Conservation (phyloP, 352 stramenopile species). For the Globisporangium paroecandrum region DNA sequence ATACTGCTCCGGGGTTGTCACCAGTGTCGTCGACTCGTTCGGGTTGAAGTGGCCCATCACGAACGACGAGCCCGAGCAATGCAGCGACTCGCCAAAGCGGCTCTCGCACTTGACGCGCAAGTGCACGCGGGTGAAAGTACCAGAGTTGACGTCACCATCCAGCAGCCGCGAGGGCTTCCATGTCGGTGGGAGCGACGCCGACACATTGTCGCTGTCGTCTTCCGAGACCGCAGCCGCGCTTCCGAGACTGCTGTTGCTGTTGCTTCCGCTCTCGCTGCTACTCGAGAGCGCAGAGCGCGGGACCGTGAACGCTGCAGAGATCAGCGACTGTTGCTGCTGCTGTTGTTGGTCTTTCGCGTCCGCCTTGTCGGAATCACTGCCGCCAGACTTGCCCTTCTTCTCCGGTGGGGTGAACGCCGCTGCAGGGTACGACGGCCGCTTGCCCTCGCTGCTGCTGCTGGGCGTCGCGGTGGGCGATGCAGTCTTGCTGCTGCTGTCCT, state of each 20-base stretch:
- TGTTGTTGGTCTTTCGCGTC: slow-evolving; percentile 7
- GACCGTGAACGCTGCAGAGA: slow-evolving; percentile 4
- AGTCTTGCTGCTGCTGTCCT: slow-evolving; percentile 5
- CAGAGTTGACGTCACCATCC: slow-evolving; percentile 66
- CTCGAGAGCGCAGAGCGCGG: slow-evolving; percentile 9
- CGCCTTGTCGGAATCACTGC: background rate
- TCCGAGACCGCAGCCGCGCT: slow-evolving; percentile 16
- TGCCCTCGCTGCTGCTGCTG: slow-evolving; percentile 11
- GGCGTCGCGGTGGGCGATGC: background rate
- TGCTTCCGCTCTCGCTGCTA: slow-evolving; percentile 16
- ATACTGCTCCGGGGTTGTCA: slow-evolving; percentile 95
- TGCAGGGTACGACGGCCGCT: slow-evolving; percentile 16
- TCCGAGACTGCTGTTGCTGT: slow-evolving; percentile 20
- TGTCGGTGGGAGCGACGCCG: background rate
- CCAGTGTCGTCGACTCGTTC: slow-evolving; percentile 90
- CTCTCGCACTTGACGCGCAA: slow-evolving; percentile 61
- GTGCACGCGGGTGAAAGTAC: slow-evolving; percentile 81
- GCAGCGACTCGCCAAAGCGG: slow-evolving; percentile 74
- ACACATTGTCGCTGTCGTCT: slow-evolving; percentile 13
- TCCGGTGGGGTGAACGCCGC: slow-evolving; percentile 18
- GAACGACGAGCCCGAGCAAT: slow-evolving; percentile 79
- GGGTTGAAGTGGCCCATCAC: slow-evolving; percentile 87
- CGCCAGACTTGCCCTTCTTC: slow-evolving; percentile 20
- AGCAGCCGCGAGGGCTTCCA: slow-evolving; percentile 6
- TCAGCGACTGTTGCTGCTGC: background rate